Evolutionary conservation across 345 rosid genomes (phyloP).

Genomic region (Anastatica hierochuntica): DNA sequence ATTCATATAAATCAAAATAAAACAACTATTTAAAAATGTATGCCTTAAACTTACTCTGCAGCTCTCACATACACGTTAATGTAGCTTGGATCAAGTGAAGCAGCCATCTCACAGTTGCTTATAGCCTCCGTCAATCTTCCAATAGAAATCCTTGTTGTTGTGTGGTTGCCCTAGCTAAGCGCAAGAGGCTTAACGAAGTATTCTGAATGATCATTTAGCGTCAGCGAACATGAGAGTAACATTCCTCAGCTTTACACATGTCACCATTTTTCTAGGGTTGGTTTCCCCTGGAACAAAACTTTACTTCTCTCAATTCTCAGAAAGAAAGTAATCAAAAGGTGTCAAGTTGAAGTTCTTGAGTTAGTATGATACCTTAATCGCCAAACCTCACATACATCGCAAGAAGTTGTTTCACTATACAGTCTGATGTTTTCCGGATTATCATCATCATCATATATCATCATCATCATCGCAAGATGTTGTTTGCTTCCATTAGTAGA

Average conservation of each 20-base stretch:
- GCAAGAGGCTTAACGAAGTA: constrained; percentile 58
- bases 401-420: constrained; percentile 17
- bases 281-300: constrained; percentile 61
- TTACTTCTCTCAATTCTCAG: not conserved
- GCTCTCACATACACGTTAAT: constrained; percentile 71
- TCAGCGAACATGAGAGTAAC: constrained; percentile 58
- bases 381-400: constrained; percentile 62
- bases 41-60: constrained; percentile 58
- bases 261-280: constrained; percentile 53
- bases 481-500: no score
- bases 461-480: no score
- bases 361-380: no score
- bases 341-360: not conserved
- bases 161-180: constrained; percentile 90
- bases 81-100: constrained; percentile 61
- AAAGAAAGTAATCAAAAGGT: constrained; percentile 1
- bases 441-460: no score
- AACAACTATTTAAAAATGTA: constrained; percentile 2
- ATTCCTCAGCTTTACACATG: constrained; percentile 67
- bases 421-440: constrained; percentile 15
- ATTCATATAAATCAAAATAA: constrained; percentile 1
- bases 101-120: constrained; percentile 62
- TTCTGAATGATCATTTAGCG: constrained; percentile 34
- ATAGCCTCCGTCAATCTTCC: constrained; percentile 88
- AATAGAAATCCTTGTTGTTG: constrained; percentile 82